These are phyloP conservation scores for Pseudogymnoascus sp. DNA, from an alignment of 2,329 filamentous ascomycete species.

Conservation along the genomic window DNA sequence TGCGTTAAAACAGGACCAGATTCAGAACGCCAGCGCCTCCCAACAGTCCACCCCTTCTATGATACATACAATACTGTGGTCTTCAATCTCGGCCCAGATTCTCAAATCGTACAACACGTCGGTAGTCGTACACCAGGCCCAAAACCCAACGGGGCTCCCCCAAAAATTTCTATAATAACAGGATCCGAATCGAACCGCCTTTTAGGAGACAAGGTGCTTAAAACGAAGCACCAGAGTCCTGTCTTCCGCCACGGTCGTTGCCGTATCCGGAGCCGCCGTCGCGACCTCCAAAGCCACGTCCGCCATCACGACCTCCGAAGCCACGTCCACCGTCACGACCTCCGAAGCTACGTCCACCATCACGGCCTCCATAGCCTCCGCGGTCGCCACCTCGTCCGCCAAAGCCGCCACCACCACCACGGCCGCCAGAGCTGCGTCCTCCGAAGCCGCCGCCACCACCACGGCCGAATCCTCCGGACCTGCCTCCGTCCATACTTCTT, in stretches of 20 bases:
- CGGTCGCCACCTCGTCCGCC: background rate
- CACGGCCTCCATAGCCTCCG: background rate
- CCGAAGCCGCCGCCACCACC: background rate
- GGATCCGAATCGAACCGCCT: background rate
- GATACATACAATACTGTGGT: background rate
- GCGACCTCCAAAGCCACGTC: conserved; percentile 9
- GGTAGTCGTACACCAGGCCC: conserved; percentile 5
- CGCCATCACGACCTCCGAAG: conserved; percentile 7
- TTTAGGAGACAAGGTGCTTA: background rate
- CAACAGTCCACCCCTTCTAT: background rate
- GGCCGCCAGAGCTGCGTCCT: background rate
- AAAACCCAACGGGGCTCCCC: background rate
- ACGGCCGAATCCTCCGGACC: conserved; percentile 3
- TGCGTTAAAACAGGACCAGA: background rate
- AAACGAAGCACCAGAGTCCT: background rate
- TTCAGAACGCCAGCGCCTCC: conserved; percentile 5
- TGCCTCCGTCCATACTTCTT: conserved; percentile 3
- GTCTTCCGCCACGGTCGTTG: background rate
- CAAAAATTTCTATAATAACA: conserved; percentile 1
- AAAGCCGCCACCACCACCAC: background rate
- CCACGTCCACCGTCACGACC: conserved; percentile 1
- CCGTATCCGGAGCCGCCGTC: conserved; percentile 9
- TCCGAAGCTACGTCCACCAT: conserved; percentile 9
- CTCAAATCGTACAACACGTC: conserved; percentile 1
- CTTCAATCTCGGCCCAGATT: background rate